phyloP scores from a whole-genome alignment of 2,329 filamentous ascomycete genomes.

The Daldinia sp. region DNA sequence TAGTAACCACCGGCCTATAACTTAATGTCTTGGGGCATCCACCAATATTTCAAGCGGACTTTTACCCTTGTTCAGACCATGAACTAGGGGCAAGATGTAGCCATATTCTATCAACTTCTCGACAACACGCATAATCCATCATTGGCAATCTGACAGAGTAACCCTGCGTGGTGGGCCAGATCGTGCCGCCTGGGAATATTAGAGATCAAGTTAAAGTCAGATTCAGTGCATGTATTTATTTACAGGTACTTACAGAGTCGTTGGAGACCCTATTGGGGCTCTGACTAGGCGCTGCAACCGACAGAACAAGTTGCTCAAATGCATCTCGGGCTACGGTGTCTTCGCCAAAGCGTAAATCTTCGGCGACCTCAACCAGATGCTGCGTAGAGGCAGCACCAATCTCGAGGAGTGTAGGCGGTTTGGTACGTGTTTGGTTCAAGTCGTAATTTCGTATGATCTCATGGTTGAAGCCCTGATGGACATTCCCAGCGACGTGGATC shows the following conservation, averaged over 20 bases:
- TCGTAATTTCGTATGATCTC: neutral
- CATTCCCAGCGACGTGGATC: neutral
- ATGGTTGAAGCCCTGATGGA: neutral
- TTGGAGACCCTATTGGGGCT: neutral
- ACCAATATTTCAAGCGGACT: neutral
- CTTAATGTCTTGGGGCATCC: neutral
- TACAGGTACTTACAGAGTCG: neutral
- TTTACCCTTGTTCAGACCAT: neutral
- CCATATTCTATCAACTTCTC: neutral
- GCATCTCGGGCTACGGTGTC: neutral
- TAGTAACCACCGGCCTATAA: neutral
- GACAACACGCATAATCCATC: slow-evolving; percentile 3
- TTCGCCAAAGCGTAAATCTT: neutral
- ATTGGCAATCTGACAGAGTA: slow-evolving; percentile 5
- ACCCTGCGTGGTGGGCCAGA: slow-evolving; percentile 1
- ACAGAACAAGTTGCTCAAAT: neutral
- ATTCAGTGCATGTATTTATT: neutral
- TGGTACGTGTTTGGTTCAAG: neutral
- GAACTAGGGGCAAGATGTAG: neutral
- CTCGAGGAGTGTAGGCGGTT: neutral
- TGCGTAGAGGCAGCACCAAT: neutral
- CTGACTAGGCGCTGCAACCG: neutral
- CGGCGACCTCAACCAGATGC: neutral
- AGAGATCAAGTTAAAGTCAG: neutral
- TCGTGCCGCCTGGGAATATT: neutral